These are phyloP conservation scores for Aspergillus bridgeri DNA, from an alignment of 495 filamentous ascomycete species.

Conservation along the genomic window DNA sequence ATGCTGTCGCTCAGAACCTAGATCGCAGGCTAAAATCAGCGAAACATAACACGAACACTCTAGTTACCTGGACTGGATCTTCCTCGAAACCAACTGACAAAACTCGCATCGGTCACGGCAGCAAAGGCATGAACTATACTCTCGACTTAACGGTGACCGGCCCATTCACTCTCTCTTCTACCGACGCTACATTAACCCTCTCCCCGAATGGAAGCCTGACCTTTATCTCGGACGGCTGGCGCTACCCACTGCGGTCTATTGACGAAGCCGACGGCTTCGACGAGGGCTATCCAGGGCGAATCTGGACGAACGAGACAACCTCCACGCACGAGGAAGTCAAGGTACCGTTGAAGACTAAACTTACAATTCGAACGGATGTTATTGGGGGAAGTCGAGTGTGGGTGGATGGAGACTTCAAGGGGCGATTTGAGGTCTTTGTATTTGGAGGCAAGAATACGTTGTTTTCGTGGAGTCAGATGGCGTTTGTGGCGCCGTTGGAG, in stretches of 20 bases:
- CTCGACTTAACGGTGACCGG: constrained; percentile 34
- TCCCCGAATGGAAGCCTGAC: constrained; percentile 27
- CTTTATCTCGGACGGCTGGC: constrained; percentile 47
- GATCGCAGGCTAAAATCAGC: constrained; percentile 32
- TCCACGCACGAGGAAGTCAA: constrained; percentile 28
- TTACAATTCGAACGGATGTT: constrained; percentile 37
- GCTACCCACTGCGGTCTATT: constrained; percentile 49
- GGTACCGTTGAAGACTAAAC: constrained; percentile 11
- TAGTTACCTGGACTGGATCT: constrained; percentile 8
- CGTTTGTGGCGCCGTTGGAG: constrained; percentile 52
- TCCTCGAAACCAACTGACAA: not conserved
- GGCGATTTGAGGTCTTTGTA: constrained; percentile 53
- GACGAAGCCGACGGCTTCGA: constrained; percentile 26
- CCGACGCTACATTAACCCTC: constrained; percentile 33
- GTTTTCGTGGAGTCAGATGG: constrained; percentile 57
- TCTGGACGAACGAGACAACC: constrained; percentile 30
- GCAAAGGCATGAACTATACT: constrained; percentile 54
- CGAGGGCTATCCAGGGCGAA: constrained; percentile 22
- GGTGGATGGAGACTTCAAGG: constrained; percentile 40
- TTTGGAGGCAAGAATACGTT: constrained; percentile 49
- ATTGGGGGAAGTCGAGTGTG: constrained; percentile 46
- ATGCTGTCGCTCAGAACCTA: constrained; percentile 48
- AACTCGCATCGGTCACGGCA: constrained; percentile 33
- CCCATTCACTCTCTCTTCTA: constrained; percentile 40
- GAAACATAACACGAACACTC: not conserved